Evolutionary conservation across 116 monocot genomes (phyloP), one percentile per base, ranked within the genome.

Genomic region (Posidonia oceanica): DNA sequence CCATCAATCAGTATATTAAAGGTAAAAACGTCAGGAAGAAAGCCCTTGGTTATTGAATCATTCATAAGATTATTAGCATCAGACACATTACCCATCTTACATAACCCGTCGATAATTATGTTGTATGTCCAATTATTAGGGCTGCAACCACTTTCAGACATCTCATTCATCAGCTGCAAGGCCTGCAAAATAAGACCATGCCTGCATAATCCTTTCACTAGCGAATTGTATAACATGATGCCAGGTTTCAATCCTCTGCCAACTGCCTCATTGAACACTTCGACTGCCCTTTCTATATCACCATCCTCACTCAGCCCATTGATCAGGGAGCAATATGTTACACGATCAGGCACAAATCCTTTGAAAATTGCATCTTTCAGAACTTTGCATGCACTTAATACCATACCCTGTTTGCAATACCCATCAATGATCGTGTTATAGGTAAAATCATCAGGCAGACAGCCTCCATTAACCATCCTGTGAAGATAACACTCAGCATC

Each of bases 391-490:
- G 98, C 93, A 69, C 77, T 66, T 56, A 79, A 66, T 0, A 93
- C 72, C 21, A 69, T 53, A 39, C 87, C 87, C 53, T 64, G 57
- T 75, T 90, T 93, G 83, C 98, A 98, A 67, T 87, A 86, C 36
- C 98, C 98, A 74, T 98, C 81, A 41, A 98, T 81, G 63, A 98
- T 74, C 10, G 90, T 98, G 74, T 98, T 98, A 64, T 98, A 98
- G 12, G 86, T 98, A 64, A 90, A 98, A 72, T 80, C 82, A 80
- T 93, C 86, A 21, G 98, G 93, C 57, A 63, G 14, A 59, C 80
- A 85, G 1, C 93, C 98, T 59, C 68, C 59, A 69, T 85, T 90
- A 37, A 76, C 77, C 93, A 98, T 98, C 69, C 76, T 74, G 51
- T 74, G 89, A 21, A 98, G 72, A 79, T 79, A 93, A 4, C 59